Evolutionary conservation across 2,329 filamentous ascomycete species (phyloP).

Genomic region (Trichophyton rubrum): DNA sequence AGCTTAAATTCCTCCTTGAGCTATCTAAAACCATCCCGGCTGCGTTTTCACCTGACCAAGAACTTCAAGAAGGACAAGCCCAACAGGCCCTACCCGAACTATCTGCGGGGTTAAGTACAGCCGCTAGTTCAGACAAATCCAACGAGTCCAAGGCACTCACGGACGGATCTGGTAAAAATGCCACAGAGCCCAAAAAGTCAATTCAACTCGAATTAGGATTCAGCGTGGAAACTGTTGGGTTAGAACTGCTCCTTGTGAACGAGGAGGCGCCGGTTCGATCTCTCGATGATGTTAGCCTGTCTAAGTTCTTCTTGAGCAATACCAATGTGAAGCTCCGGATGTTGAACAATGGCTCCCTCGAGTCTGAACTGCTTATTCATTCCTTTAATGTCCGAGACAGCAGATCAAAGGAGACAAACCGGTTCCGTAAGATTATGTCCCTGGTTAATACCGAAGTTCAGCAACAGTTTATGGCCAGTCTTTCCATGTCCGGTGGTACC

Average conservation of each 20-base stretch:
- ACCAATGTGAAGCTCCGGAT: conserved; percentile 85
- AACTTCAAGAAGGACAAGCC: conserved; percentile 60
- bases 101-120: conserved; percentile 13
- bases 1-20: conserved; percentile 78
- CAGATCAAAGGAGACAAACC: conserved; percentile 77
- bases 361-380: conserved; percentile 84
- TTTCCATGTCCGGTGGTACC: conserved; percentile 78
- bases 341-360: conserved; percentile 80
- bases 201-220: conserved; percentile 89
- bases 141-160: conserved; percentile 4
- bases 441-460: conserved; percentile 82
- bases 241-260: conserved; percentile 72
- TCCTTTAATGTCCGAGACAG: conserved; percentile 93
- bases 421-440: conserved; percentile 96
- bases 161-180: conserved; percentile 29
- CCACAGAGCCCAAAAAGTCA: conserved; percentile 60
- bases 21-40: conserved; percentile 77
- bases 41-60: conserved; percentile 65
- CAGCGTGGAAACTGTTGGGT: conserved; percentile 70
- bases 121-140: conserved; percentile 13
- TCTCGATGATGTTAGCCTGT: conserved; percentile 67
- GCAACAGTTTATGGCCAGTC: conserved; percentile 95
- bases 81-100: conserved; percentile 56
- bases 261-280: conserved; percentile 67
- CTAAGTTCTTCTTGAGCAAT: conserved; percentile 86